A percentile compares a stretch with the other conserved stretches of the same genome.
These are phyloP conservation scores for Phialemonium atrogriseum DNA, from an alignment of 2,329 filamentous ascomycete genomes.

Conservation along the genomic window DNA sequence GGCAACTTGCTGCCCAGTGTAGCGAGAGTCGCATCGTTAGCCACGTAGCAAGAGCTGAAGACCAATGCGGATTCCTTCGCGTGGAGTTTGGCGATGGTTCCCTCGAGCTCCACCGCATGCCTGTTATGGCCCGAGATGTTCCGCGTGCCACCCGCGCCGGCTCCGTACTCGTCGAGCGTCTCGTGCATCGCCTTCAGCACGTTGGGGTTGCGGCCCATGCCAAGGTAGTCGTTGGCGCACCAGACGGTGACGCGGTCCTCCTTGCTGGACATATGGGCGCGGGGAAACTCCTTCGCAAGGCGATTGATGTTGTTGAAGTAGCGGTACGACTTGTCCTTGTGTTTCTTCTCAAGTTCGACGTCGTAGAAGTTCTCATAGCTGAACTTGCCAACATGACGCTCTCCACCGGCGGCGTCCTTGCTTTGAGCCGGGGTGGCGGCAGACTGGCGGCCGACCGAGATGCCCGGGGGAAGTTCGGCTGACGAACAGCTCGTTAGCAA, in stretches of 20 bases:
- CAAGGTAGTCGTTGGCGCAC: slow-evolving; percentile 98
- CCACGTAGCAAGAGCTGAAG: slow-evolving; percentile 96
- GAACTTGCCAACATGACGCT: slow-evolving; percentile 52
- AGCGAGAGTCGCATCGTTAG: slow-evolving; percentile 92
- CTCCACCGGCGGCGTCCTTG: slow-evolving; percentile 17
- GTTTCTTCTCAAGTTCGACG: slow-evolving; percentile 90
- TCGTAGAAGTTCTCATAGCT: slow-evolving; percentile 89
- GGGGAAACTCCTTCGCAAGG: slow-evolving; percentile 89
- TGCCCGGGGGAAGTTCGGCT: slow-evolving; percentile 14
- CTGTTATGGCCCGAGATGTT: slow-evolving; percentile 98
- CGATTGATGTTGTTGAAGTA: slow-evolving; percentile 99
- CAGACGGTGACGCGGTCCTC: slow-evolving; percentile 91
- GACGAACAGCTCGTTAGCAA: slow-evolving; percentile 16
- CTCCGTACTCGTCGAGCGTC: slow-evolving; percentile 88
- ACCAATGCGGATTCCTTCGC: slow-evolving; percentile 87
- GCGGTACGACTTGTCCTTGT: slow-evolving; percentile 98
- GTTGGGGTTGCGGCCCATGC: slow-evolving; percentile 86
- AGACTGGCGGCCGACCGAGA: too few species aligned
- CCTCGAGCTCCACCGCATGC: slow-evolving; percentile 81
- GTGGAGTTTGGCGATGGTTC: slow-evolving; percentile 76
- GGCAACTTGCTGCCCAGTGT: slow-evolving; percentile 96
- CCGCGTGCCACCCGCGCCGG: slow-evolving; percentile 87
- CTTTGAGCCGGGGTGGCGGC: slow-evolving; percentile 15
- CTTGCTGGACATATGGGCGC: slow-evolving; percentile 77
- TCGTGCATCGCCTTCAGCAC: slow-evolving; percentile 91